These are phyloP conservation scores for Thraustochytrium striatum DNA, from an alignment of 352 stramenopile species.

Conservation along the genomic window DNA sequence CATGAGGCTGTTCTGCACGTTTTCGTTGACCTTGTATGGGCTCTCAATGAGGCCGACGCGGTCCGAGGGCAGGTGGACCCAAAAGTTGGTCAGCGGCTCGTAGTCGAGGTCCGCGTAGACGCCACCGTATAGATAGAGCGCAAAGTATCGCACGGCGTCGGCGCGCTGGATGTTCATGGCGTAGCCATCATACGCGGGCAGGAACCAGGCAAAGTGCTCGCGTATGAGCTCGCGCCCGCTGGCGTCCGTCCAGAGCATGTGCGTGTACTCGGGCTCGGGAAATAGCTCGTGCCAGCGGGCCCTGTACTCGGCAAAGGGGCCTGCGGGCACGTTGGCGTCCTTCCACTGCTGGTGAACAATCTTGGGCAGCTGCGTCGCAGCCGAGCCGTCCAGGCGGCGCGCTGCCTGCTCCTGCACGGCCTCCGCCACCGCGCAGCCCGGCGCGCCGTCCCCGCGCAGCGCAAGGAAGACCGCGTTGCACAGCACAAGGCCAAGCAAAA, in stretches of 20 bases:
- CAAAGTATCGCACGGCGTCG: slow-evolving; percentile 56
- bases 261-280: slow-evolving; percentile 42
- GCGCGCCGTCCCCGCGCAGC: too few species aligned
- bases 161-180: slow-evolving; percentile 54
- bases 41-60: slow-evolving; percentile 35
- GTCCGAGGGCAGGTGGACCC: slow-evolving; percentile 21
- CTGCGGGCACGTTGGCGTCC: slow-evolving; percentile 4
- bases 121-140: slow-evolving; percentile 55
- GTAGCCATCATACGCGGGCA: slow-evolving; percentile 53
- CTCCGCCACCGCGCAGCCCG: too few species aligned
- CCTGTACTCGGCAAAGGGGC: neutral
- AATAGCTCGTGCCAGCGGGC: slow-evolving; percentile 26
- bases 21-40: slow-evolving; percentile 34
- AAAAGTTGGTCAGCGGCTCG: slow-evolving; percentile 41
- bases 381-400: too few species aligned
- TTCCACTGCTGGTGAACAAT: slow-evolving; percentile 49
- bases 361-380: slow-evolving; percentile 48
- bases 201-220: slow-evolving; percentile 51
- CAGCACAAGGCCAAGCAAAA: too few species aligned
- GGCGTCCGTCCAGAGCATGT: slow-evolving; percentile 56
- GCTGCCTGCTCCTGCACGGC: too few species aligned
- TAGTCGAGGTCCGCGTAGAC: slow-evolving; percentile 57
- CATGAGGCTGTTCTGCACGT: slow-evolving; percentile 45
- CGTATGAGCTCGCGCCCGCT: slow-evolving; percentile 48
- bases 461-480: too few species aligned